Base-by-base conservation (phyloP, 2,329 filamentous ascomycete species). In the Claviceps quebecensis region DNA sequence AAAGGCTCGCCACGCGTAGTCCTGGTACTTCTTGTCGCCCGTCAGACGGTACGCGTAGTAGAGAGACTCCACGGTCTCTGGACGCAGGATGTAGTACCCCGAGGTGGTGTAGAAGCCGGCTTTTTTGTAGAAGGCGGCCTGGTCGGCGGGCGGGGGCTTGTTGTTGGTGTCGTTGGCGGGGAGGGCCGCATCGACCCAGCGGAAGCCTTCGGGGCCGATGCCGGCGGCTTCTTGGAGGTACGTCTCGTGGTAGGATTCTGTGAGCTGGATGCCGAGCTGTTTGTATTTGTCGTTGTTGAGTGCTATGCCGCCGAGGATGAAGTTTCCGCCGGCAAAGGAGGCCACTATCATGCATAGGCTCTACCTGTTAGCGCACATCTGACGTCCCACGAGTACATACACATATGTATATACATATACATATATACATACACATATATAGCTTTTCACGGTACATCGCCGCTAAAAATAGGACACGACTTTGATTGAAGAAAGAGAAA, bases 41-140 rank as follows among this genome's bases (percentile, higher is more conserved):
- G 88, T 95, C 0, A 84, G 78, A 48, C 87, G 81, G 71, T 86
- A 94, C 2, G 88, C 86, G 65, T 95, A 93, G 73, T 94, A 95
- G 65, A 83, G 83, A 57, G 80, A 85, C 69, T 95, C 88, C 37
- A 94, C 75, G 3, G 89, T 86, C 67, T 94, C 88, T 0, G 87
- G 84, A 0, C 88, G 78, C 34, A 94, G 75, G 8, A 83, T 69
- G 64, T 94, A 95, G 6, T 66, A 61, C 0, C 69, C 60, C 43
- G 71, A 69, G 0, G 67, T 73, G 61, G 88, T 82, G 68, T 81
- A 94, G 71, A 87, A 94, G 4, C 88, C 88, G 1, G 80, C 72
- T 56, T 67, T 62, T 2, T 76, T 60, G 66, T 84, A 93, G 56
- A 94, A 87, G 0, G 63, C 71, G 0, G 66, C 55, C 60, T 81